These are phyloP conservation scores for Posidonia australis DNA, from an alignment of 106 monocot genomes.

Conservation along the genomic window DNA sequence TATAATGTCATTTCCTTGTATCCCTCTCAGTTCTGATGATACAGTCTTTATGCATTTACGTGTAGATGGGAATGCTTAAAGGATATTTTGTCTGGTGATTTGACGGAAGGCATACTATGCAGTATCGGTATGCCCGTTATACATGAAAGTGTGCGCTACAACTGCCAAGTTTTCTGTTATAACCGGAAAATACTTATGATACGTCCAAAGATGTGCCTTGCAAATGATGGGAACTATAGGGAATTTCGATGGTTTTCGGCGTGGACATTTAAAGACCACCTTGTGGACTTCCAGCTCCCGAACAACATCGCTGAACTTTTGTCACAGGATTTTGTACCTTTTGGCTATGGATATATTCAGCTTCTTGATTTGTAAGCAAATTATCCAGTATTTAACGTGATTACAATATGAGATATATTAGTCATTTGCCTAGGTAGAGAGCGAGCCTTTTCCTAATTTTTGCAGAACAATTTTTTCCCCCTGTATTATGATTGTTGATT, in stretches of 20 bases:
- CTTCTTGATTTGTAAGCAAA: slow-evolving; percentile 70
- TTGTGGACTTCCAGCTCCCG: slow-evolving; percentile 81
- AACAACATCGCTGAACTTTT: slow-evolving; percentile 44
- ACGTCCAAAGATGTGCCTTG: slow-evolving; percentile 91
- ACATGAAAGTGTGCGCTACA: slow-evolving; percentile 85
- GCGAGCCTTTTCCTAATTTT: background rate
- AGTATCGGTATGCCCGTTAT: slow-evolving; percentile 96
- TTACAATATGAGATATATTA: background rate
- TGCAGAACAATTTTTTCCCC: too few species aligned
- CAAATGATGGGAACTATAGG: slow-evolving; percentile 98
- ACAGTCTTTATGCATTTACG: background rate
- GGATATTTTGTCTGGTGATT: slow-evolving; percentile 65
- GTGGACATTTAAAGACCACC: slow-evolving; percentile 71
- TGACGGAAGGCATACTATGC: slow-evolving; percentile 77
- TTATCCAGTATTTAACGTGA: background rate
- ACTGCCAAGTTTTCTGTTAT: slow-evolving; percentile 95
- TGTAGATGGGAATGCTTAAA: slow-evolving; percentile 96
- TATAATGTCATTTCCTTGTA: too few species aligned
- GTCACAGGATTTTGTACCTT: slow-evolving; percentile 64
- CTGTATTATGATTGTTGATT: too few species aligned
- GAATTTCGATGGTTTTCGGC: slow-evolving; percentile 97
- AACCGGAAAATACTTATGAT: slow-evolving; percentile 89
- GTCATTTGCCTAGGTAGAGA: background rate
- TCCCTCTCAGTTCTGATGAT: background rate
- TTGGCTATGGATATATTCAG: slow-evolving; percentile 90